Percentiles rank a stretch among this genome's conserved stretches.
Evolutionary conservation across 1,139 yeast species (phyloP).

Genomic region (Sugiyamaella sp.): DNA sequence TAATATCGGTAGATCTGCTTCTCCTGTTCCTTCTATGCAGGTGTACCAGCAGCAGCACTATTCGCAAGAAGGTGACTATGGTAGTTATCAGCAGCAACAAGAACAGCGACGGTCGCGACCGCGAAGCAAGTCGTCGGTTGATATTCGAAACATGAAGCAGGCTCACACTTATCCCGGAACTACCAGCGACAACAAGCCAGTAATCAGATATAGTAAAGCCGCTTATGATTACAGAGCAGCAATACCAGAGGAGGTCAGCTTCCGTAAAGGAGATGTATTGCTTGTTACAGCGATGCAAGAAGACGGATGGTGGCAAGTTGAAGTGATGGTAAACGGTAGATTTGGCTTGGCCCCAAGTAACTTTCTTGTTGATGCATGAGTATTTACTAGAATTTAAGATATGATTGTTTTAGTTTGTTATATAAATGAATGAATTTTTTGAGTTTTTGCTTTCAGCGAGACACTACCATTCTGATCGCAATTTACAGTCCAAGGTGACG

Average conservation of each 20-base stretch:
- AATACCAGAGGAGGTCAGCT: conserved; percentile 75
- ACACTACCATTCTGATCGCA: not conserved
- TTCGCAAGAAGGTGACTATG: not conserved
- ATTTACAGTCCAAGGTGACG: too few relatives aligned
- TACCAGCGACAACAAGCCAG: conserved; percentile 53
- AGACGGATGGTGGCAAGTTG: conserved; percentile 91
- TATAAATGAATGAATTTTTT: not conserved
- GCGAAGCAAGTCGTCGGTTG: conserved; percentile 36
- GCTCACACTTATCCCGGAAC: conserved; percentile 42
- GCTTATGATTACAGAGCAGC: conserved; percentile 73
- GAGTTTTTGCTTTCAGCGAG: not conserved
- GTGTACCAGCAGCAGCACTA: conserved; percentile 27
- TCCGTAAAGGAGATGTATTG: conserved; percentile 75
- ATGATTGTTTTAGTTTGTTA: not conserved
- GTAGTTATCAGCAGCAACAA: conserved; percentile 28
- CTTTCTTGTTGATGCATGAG: conserved; percentile 41
- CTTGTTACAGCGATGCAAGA: conserved; percentile 74
- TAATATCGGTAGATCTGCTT: conserved; percentile 4
- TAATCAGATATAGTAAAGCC: conserved; percentile 64
- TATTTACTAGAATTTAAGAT: conserved; percentile 3
- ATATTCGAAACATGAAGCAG: conserved; percentile 20
- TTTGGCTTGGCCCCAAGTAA: conserved; percentile 86
- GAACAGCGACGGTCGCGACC: conserved; percentile 34
- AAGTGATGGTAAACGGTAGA: conserved; percentile 55
- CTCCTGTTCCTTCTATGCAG: conserved; percentile 17